These are phyloP conservation scores for Sporothrix pseudoabietina DNA, from an alignment of 2,329 filamentous ascomycete genomes.

Conservation along the genomic window DNA sequence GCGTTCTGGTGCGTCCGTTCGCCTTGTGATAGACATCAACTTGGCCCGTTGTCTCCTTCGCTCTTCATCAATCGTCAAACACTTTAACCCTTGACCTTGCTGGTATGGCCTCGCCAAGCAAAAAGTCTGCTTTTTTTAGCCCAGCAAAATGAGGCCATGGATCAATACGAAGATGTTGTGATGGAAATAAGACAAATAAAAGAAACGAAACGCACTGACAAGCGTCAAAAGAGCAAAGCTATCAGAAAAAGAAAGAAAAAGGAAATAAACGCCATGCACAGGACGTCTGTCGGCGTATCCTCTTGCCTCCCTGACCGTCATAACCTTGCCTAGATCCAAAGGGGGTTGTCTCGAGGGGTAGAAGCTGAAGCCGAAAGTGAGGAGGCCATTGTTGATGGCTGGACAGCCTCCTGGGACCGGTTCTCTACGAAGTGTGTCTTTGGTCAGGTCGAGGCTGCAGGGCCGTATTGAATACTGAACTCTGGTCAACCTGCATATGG, in stretches of 20 bases:
- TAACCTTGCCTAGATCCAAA: neutral
- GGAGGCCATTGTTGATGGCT: neutral
- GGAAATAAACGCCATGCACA: neutral
- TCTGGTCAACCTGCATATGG: neutral
- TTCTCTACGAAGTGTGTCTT: neutral
- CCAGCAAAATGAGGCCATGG: neutral
- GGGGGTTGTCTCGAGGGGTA: neutral
- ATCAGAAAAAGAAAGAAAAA: neutral
- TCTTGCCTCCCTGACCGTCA: neutral
- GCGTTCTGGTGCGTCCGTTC: neutral
- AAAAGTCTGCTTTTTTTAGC: neutral
- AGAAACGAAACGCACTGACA: neutral
- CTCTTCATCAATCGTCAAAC: neutral
- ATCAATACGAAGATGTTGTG: neutral
- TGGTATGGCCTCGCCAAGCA: conserved; percentile 8
- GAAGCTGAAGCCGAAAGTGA: neutral
- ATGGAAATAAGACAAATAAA: neutral
- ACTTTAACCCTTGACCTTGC: neutral
- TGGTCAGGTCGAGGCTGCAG: neutral
- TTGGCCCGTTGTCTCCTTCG: neutral
- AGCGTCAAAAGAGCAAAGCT: neutral
- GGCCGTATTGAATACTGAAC: conserved; percentile 7
- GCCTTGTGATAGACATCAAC: neutral
- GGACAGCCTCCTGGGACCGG: neutral
- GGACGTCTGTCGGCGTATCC: neutral